A percentile compares a stretch with the other conserved stretches of the same genome.
These are phyloP conservation scores for Carallia pectinifolia DNA, from an alignment of 345 rosid genomes.

Conservation along the genomic window DNA sequence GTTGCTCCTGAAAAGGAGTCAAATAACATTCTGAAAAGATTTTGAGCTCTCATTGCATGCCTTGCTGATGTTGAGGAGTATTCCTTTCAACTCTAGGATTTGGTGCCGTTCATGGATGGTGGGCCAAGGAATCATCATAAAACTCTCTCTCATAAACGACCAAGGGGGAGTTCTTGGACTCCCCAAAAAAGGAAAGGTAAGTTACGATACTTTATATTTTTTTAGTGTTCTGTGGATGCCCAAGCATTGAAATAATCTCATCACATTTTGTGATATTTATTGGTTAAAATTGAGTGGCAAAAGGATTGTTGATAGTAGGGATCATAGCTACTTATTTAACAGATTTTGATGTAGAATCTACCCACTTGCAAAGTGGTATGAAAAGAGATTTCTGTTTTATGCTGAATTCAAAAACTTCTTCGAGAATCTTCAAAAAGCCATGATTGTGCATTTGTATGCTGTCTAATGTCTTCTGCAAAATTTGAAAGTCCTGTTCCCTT, in stretches of 20 bases:
- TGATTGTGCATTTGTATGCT: too few species aligned
- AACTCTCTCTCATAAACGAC: slow-evolving; percentile 77
- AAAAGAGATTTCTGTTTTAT: too few species aligned
- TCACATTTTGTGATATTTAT: neutral
- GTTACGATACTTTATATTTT: neutral
- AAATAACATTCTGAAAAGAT: neutral
- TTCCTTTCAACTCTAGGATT: slow-evolving; percentile 46
- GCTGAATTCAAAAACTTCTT: too few species aligned
- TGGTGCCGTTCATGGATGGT: slow-evolving; percentile 90
- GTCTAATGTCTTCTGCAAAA: too few species aligned
- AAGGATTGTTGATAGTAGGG: too few species aligned
- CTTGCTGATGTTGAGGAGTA: slow-evolving; percentile 11
- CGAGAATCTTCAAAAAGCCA: too few species aligned
- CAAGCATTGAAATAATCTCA: neutral
- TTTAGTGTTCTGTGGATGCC: neutral
- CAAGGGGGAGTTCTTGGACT: slow-evolving; percentile 62
- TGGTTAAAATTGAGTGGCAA: neutral
- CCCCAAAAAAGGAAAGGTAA: slow-evolving; percentile 66
- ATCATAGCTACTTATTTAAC: too few species aligned
- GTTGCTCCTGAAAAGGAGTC: neutral
- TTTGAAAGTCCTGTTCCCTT: too few species aligned
- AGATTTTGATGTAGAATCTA: too few species aligned
- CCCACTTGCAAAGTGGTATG: too few species aligned
- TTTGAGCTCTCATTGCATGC: neutral
- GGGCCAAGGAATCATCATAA: slow-evolving; percentile 81